Base-by-base conservation (phyloP, 1,139 yeast genomes). In the Taiozyma sp. region DNA sequence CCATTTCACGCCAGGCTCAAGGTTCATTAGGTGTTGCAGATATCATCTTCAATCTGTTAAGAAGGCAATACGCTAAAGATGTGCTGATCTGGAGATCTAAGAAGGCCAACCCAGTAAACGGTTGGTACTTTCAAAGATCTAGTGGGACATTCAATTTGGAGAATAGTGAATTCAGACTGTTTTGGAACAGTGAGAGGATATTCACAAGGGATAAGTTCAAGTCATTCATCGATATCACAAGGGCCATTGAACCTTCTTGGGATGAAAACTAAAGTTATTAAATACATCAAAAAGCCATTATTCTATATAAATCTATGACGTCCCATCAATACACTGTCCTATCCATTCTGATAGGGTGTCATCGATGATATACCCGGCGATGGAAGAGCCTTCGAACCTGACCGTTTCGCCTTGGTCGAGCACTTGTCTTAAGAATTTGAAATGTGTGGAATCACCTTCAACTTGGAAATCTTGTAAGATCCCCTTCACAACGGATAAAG, bases 61-160 rank as follows among this genome's bases (percentile, higher is more conserved):
- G 73, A 49, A 81, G 80, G 49, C 70, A 84, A 45, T 92, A 85
- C 63, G 89, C 90, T 0, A 96, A 89, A 63, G 30, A 48, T 29
- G 38, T 42, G 2, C 68, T 93, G 22, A 71, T 93, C 2, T 93
- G 99, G 99, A 78, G 99, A 61, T 91, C 97, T 3, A 73, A 96
- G 49, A 79, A 79, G 55, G 78, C 71, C 51, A 93, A 93, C 65
- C 97, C 97, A 0, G 97, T 93, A 5, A 93, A 93, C 70, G 91
- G 91, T 62, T 93, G 99, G 99, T 93, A 93, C 66, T 93, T 92
- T 68, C 98, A 93, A 62, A 75, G 99, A 57, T 86, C 96, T 47
- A 74, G 78, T 40, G 97, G 97, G 0, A 82, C 88, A 28, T 67
- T 81, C 53, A 76, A 65, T 23, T 47, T 71, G 4, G 40, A 24